Conservation (phyloP, 1,139 yeast species). For the Zygosaccharomyces pseudobailii region DNA sequence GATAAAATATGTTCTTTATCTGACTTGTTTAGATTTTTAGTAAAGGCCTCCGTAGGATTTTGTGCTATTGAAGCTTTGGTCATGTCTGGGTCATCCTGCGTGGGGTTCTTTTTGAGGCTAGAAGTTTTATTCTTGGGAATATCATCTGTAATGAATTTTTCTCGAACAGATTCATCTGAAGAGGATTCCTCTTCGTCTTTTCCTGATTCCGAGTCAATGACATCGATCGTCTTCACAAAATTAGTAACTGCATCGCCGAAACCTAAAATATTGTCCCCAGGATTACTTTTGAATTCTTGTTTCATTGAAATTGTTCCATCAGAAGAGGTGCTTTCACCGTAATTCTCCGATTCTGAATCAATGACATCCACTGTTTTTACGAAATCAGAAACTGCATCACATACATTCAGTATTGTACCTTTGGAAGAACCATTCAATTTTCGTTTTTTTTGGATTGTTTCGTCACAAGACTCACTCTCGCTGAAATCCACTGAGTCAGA, state of each 20-base stretch:
- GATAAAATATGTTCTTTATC: background rate
- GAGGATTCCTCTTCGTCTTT: background rate
- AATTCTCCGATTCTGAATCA: slow-evolving; percentile 7
- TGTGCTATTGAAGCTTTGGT: too few species aligned
- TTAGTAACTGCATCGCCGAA: slow-evolving; percentile 14
- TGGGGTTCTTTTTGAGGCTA: too few species aligned
- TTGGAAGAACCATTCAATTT: too few species aligned
- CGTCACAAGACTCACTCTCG: background rate
- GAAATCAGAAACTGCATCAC: slow-evolving; percentile 15
- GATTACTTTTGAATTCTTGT: background rate
- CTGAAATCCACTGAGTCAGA: slow-evolving; percentile 3
- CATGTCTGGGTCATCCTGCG: slow-evolving; percentile 4
- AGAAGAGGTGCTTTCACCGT: background rate
- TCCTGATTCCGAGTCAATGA: slow-evolving; percentile 7
- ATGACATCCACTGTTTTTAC: slow-evolving; percentile 11
- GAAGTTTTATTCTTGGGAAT: too few species aligned
- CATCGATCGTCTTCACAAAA: slow-evolving; percentile 15
- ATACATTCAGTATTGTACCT: slow-evolving; percentile 1
- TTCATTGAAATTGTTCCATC: background rate
- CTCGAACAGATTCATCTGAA: background rate
- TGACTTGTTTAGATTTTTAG: background rate
- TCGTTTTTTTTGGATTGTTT: background rate
- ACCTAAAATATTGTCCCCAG: background rate
- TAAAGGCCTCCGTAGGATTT: background rate
- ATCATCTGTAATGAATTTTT: too few species aligned